Conservation (phyloP, 2,329 filamentous ascomycete genomes). For the Penicillium sp. region DNA sequence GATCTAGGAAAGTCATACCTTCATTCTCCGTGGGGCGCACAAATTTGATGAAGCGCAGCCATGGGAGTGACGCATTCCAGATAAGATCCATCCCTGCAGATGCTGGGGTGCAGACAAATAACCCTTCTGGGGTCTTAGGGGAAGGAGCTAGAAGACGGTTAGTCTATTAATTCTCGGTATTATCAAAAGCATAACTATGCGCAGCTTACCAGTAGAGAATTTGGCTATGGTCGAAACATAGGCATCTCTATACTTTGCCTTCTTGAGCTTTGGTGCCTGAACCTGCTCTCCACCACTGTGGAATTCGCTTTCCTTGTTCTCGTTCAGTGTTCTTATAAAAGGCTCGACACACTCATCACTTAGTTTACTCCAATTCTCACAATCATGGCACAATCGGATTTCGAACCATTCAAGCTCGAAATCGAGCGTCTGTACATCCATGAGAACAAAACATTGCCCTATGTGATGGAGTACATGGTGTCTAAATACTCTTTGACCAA, state of each 20-base stretch:
- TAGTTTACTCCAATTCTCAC: too few species aligned
- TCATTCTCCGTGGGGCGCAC: neutral
- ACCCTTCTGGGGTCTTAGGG: constrained; percentile 15
- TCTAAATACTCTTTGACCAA: too few species aligned
- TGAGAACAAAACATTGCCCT: too few species aligned
- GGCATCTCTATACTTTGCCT: constrained; percentile 1
- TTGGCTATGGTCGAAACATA: neutral
- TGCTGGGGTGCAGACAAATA: constrained; percentile 18
- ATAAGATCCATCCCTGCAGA: constrained; percentile 7
- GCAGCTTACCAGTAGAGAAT: neutral
- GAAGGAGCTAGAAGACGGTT: neutral
- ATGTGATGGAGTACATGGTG: too few species aligned
- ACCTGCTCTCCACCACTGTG: constrained; percentile 10
- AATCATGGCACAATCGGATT: too few species aligned
- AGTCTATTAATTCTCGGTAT: neutral
- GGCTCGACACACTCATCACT: too few species aligned
- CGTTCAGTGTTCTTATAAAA: too few species aligned
- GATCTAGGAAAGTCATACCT: neutral
- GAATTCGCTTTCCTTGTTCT: constrained; percentile 16
- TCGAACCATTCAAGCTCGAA: too few species aligned
- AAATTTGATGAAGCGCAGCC: constrained; percentile 12
- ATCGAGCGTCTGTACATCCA: too few species aligned
- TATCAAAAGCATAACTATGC: neutral
- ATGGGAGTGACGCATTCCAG: constrained; percentile 16
- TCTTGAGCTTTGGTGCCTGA: constrained; percentile 1